Evolutionary conservation across 768 basidiomycete species (phyloP).

Genomic region (Cystobasidium onofrii): DNA sequence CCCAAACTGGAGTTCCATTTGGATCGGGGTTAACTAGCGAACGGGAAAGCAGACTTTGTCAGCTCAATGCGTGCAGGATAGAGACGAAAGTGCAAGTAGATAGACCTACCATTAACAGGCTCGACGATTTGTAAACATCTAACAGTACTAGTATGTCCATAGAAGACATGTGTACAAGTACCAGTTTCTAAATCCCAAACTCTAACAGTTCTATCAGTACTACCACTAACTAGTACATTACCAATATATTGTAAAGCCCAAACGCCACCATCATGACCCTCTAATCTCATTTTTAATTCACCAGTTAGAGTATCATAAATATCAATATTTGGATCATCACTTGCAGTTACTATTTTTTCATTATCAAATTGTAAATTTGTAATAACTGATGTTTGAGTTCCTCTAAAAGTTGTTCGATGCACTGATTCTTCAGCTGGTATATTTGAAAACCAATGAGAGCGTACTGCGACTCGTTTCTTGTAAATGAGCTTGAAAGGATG

Average conservation of each 20-base stretch:
- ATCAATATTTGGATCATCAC: constrained; percentile 93
- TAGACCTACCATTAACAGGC: constrained; percentile 60
- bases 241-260: constrained; percentile 74
- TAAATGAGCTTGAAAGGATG: constrained; percentile 89
- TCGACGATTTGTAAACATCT: constrained; percentile 92
- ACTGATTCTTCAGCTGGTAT: constrained; percentile 50
- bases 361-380: constrained; percentile 92
- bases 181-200: constrained; percentile 70
- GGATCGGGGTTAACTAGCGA: constrained; percentile 55
- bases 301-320: constrained; percentile 85
- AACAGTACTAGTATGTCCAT: constrained; percentile 93
- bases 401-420: constrained; percentile 71
- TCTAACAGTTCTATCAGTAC: constrained; percentile 88
- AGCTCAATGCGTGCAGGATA: no score
- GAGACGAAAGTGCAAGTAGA: no score
- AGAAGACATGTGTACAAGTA: constrained; percentile 81
- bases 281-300: constrained; percentile 60
- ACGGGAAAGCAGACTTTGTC: no score
- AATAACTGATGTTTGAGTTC: constrained; percentile 73
- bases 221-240: constrained; percentile 81
- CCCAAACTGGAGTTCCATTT: constrained; percentile 49
- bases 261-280: constrained; percentile 90
- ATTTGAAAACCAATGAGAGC: constrained; percentile 67
- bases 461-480: constrained; percentile 75
- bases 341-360: constrained; percentile 90